phyloP scores from a whole-genome alignment of 352 stramenopile species.

The Pythium vanterpoolii region DNA sequence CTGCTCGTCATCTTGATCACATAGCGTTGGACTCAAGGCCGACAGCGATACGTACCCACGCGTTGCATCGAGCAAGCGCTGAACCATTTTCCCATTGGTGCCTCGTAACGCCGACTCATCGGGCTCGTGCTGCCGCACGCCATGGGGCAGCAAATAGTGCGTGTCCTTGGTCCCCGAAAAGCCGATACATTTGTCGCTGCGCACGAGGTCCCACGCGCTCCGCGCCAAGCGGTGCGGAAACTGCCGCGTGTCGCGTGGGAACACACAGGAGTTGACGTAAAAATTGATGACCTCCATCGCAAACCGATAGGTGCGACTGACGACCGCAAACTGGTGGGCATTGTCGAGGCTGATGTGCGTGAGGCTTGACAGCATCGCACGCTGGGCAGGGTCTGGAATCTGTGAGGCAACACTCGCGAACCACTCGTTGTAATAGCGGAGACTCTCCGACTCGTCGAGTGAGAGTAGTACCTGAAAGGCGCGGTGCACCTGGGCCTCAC shows the following conservation, averaged over 20 bases:
- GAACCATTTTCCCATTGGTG: conserved; percentile 88
- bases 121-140: conserved; percentile 63
- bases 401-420: conserved; percentile 34
- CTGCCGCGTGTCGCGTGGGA: conserved; percentile 77
- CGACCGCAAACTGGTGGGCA: conserved; percentile 45
- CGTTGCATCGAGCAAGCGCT: conserved; percentile 50
- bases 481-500: conserved; percentile 38
- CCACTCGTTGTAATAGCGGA: conserved; percentile 68
- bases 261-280: conserved; percentile 80
- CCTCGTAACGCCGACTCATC: conserved; percentile 41
- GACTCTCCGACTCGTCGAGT: conserved; percentile 62
- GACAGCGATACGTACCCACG: conserved; percentile 37
- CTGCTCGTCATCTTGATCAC: neutral
- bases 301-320: conserved; percentile 49
- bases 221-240: conserved; percentile 67
- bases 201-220: conserved; percentile 82
- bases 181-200: conserved; percentile 54
- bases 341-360: conserved; percentile 79
- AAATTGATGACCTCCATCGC: conserved; percentile 85
- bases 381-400: conserved; percentile 15
- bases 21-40: neutral
- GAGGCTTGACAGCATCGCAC: conserved; percentile 45
- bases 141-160: conserved; percentile 65
- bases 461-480: conserved; percentile 54
- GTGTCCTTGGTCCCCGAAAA: conserved; percentile 92